Conservation (phyloP, 1,139 yeast genomes). For the Sugiyamaella japonica region DNA sequence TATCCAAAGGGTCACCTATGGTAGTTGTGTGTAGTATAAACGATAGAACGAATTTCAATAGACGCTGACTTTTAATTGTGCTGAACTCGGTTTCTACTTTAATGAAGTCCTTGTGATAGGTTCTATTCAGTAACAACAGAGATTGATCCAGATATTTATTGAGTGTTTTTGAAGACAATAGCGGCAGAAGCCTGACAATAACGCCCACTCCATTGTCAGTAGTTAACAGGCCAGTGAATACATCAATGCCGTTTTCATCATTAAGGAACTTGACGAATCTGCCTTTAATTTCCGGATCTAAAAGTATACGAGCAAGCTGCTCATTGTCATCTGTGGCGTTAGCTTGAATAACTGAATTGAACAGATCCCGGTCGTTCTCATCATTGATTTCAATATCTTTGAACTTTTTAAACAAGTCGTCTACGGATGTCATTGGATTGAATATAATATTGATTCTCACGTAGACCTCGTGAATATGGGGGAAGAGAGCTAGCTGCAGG, state of each 20-base stretch:
- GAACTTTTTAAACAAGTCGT: background rate
- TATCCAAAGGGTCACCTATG: background rate
- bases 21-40: background rate
- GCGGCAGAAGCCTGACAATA: background rate
- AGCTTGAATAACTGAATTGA: background rate
- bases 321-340: background rate
- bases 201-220: background rate
- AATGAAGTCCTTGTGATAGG: slow-evolving; percentile 1
- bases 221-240: background rate
- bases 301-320: background rate
- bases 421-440: background rate
- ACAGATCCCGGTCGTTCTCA: background rate
- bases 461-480: background rate
- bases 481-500: background rate
- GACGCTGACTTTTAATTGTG: background rate
- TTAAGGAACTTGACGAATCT: background rate
- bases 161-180: background rate
- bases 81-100: background rate
- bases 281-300: background rate
- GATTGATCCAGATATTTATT: background rate
- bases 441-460: background rate
- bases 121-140: background rate
- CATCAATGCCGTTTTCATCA: background rate
- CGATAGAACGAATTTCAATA: background rate
- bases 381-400: background rate